Conservation (phyloP, 805 yeast genomes). For the Yarrowia sp. region DNA sequence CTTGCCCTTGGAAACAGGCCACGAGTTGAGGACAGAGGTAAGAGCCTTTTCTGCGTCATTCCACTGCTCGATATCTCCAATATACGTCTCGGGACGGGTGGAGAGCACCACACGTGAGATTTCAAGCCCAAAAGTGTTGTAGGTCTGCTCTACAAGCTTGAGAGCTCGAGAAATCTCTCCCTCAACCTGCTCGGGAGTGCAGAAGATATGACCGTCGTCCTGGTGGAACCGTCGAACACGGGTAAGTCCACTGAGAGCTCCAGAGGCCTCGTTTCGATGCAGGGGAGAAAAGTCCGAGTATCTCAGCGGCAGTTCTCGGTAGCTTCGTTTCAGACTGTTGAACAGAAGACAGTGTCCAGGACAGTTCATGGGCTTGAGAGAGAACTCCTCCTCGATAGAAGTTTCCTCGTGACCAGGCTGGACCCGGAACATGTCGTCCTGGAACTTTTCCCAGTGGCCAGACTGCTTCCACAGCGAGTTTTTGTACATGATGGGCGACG, state of each 20-base stretch:
- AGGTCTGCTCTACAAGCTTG: constrained; percentile 75
- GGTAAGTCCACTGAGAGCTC: constrained; percentile 90
- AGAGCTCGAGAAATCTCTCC: constrained; percentile 76
- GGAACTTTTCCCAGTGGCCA: constrained; percentile 96
- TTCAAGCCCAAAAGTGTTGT: constrained; percentile 67
- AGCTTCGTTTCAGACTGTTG: constrained; percentile 75
- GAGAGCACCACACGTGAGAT: constrained; percentile 72
- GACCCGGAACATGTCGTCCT: constrained; percentile 85
- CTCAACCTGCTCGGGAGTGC: constrained; percentile 77
- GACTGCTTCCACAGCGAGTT: constrained; percentile 85
- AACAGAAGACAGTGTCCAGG: constrained; percentile 71
- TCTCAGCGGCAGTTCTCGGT: constrained; percentile 85
- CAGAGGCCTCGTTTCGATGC: constrained; percentile 94
- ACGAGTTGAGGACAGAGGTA: constrained; percentile 60
- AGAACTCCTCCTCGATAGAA: constrained; percentile 62
- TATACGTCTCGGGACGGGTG: constrained; percentile 81
- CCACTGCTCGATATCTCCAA: constrained; percentile 85
- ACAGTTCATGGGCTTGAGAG: constrained; percentile 76
- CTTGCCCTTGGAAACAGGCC: constrained; percentile 55
- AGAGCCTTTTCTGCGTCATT: constrained; percentile 76
- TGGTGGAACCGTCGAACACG: constrained; percentile 95
- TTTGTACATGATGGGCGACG: constrained; percentile 88
- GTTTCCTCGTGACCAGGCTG: constrained; percentile 45
- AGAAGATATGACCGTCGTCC: constrained; percentile 97
- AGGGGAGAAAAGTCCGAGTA: constrained; percentile 88